Evolutionary conservation across 345 rosid genomes (phyloP), one percentile per base, ranked within the genome.

Genomic region (Diplotaxis tenuifolia): DNA sequence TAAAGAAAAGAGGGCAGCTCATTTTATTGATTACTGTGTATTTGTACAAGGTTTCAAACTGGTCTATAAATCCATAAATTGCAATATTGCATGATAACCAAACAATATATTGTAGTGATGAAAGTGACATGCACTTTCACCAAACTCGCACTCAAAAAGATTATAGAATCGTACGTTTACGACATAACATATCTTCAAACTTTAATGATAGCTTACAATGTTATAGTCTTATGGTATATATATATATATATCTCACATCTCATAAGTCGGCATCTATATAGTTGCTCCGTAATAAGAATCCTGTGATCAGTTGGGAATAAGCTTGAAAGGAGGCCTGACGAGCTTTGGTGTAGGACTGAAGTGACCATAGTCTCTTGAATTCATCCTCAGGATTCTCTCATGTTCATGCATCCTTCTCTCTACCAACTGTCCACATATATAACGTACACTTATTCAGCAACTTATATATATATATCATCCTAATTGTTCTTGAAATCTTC

Each of bases 321-420:
- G 91, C 92, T 95, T 91, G 92, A 79, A 95, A 79, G 92, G 99
- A 62, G 99, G 99, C 84, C 80, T 82, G 4, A 77, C 89, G 53
- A 94, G 85, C 70, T 84, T 81, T 56, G 96, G 96, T 16, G 84
- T 59, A 31, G 99, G 93, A 72, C 82, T 88, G 62, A 71, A 88
- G 57, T 71, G 78, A 16, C 96, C 97, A 71, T 94, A 89, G 80
- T 95, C 99, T 71, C 75, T 79, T 75, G 84, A 73, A 67, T 85
- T 89, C 38, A 53, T 88, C 64, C 65, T 85, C 49, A 88, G 77
- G 5, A 91, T 31, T 84, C 96, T 87, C 76, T 87, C 96, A 34
- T 84, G 89, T 27, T 87, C 96, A 58, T 84, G 89, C 23, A 86
- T 59, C 4, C 45, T 61, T 15, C 62, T 45, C 7, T n/a, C 77